Conservation (phyloP, 2,329 filamentous ascomycete genomes). For the Thelonectria olida region DNA sequence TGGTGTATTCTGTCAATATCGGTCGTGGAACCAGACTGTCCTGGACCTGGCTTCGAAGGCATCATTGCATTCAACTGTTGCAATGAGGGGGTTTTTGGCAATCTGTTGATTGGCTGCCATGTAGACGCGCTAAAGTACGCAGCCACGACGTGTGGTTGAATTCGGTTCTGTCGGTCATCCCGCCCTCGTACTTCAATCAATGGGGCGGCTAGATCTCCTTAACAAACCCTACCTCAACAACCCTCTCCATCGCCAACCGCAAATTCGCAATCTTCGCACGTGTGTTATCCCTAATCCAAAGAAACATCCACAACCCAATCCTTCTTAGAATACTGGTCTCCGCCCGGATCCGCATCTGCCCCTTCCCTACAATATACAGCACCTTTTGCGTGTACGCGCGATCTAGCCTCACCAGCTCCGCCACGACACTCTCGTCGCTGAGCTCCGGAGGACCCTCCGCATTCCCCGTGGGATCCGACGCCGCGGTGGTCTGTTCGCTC, state of each 20-base stretch:
- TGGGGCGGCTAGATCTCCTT: neutral
- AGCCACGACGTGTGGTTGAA: neutral
- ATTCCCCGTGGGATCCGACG: neutral
- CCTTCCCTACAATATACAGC: constrained; percentile 67
- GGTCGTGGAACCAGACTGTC: neutral
- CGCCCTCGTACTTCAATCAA: neutral
- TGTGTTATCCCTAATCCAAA: constrained; percentile 72
- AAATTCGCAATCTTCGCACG: constrained; percentile 71
- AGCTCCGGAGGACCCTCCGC: constrained; percentile 38
- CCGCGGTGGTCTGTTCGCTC: neutral
- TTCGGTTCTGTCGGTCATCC: neutral
- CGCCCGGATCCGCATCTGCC: constrained; percentile 59
- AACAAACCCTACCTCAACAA: constrained; percentile 4
- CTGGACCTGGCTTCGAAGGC: neutral
- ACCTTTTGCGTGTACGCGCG: constrained; percentile 55
- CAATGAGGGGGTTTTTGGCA: neutral
- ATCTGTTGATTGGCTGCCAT: neutral
- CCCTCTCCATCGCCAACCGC: constrained; percentile 68
- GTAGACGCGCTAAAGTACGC: neutral
- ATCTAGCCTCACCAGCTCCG: constrained; percentile 28
- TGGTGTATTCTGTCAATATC: neutral
- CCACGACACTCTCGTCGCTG: constrained; percentile 56
- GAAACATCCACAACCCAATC: constrained; percentile 60
- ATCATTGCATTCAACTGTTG: neutral
- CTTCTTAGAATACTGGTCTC: constrained; percentile 45